Base-by-base conservation (phyloP, 2,329 filamentous ascomycete genomes). In the Fusarium buharicum region DNA sequence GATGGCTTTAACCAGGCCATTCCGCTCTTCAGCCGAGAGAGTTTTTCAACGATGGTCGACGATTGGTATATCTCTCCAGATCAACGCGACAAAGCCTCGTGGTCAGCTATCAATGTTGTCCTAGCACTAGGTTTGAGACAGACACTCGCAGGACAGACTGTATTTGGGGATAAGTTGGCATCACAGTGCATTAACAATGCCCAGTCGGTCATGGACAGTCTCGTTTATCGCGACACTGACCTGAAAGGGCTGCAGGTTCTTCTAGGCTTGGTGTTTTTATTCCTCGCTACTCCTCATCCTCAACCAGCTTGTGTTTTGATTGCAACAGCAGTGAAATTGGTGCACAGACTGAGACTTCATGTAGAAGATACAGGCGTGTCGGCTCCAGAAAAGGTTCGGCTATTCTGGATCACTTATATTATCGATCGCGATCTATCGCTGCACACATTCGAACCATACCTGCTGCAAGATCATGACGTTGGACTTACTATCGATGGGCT, bases 391-490 rank as follows among this genome's bases (percentile, higher is more conserved):
- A 27, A 65, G 77, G 22, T 68, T 69, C 3, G 68, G 76, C 0
- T 79, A 2, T 80, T 80, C 38, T 80, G 77, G 78, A 72, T 79
- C 8, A 74, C 75, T 3, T 80, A 79, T 33, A 66, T 64, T 4
- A 62, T 79, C 6, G 78, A 80, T 49, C 22, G 22, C 6, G 22
- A 24, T 24, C 6, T 24, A 24, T 24, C 22, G 8, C 4, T 24
- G 22, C 22, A 24, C 22, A 24, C 22, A 5, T 8, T 24, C 2
- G 22, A 24, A 8, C 22, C 22, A 5, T 24, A 24, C 22, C 8
- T 24, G 4, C 22, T 24, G 22, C 22, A 24, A 24, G 22, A 24
- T 24, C 22, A 24, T 8, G 22, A 24, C 4, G 8, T 24, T 24
- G 22, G 22, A 24, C 22, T 24, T 8, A 8, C 22, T 24, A 24